Conservation (phyloP, 768 basidiomycete genomes). For the Melanogaster broomeanus region DNA sequence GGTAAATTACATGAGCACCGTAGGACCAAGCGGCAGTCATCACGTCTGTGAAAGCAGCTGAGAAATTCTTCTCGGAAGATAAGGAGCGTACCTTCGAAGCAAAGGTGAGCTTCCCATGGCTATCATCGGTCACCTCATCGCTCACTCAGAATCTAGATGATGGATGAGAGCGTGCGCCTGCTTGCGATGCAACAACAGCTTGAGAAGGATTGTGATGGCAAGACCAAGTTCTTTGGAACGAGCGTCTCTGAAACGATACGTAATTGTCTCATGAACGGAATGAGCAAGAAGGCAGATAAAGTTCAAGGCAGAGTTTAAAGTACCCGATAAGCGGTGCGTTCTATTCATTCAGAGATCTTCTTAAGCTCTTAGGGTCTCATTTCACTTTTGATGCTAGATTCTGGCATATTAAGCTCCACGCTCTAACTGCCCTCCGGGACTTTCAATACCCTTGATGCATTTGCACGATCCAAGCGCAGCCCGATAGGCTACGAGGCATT, state of each 20-base stretch:
- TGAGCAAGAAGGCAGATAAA: slow-evolving; percentile 88
- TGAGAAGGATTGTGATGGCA: slow-evolving; percentile 82
- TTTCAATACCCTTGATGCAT: slow-evolving; percentile 85
- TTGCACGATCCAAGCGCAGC: slow-evolving; percentile 84
- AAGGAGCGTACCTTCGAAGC: slow-evolving; percentile 91
- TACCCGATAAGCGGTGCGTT: slow-evolving; percentile 88
- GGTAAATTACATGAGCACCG: slow-evolving; percentile 5
- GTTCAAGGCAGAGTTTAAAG: slow-evolving; percentile 88
- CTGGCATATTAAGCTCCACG: slow-evolving; percentile 91
- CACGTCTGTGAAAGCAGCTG: slow-evolving; percentile 73
- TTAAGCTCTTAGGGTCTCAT: background rate
- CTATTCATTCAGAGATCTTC: background rate
- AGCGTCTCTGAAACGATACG: slow-evolving; percentile 89
- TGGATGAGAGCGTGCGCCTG: slow-evolving; percentile 82
- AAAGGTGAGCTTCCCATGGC: slow-evolving; percentile 53
- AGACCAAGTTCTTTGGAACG: slow-evolving; percentile 76
- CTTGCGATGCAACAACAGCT: slow-evolving; percentile 81
- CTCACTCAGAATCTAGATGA: slow-evolving; percentile 61
- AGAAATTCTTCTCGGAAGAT: slow-evolving; percentile 94
- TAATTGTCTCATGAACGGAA: slow-evolving; percentile 71
- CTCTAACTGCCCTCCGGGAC: slow-evolving; percentile 75
- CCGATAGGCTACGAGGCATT: slow-evolving; percentile 96
- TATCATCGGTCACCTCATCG: fast-evolving
- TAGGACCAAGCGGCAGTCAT: slow-evolving; percentile 78
- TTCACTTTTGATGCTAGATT: slow-evolving; percentile 53